phyloP scores from a whole-genome alignment of 768 basidiomycete species.

The Austroboletus eburneus region DNA sequence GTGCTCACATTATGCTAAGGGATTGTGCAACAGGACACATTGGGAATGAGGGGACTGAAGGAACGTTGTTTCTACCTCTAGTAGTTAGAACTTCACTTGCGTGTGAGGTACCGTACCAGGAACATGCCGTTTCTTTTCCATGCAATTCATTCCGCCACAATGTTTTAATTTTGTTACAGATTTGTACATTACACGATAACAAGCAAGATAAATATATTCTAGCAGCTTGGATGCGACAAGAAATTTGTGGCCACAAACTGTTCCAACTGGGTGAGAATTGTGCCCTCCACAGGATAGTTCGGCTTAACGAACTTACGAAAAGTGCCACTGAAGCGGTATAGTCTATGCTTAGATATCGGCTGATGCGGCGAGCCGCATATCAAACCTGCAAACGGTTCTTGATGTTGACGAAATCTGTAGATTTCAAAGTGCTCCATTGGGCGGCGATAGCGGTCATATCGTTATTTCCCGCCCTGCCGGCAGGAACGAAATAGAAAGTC shows the following conservation, averaged over 20 bases:
- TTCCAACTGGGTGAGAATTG: background rate
- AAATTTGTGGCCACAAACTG: slow-evolving; percentile 1
- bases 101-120: too few relatives aligned
- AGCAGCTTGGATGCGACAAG: slow-evolving; percentile 6
- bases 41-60: slow-evolving; percentile 78
- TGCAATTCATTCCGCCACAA: too few relatives aligned
- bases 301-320: slow-evolving; percentile 11
- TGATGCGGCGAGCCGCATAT: too few relatives aligned
- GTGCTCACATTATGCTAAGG: slow-evolving; percentile 5
- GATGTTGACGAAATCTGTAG: slow-evolving; percentile 50
- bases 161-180: background rate
- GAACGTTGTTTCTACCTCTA: slow-evolving; percentile 80
- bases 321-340: slow-evolving; percentile 17
- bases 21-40: slow-evolving; percentile 48
- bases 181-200: slow-evolving; percentile 17
- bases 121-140: too few relatives aligned
- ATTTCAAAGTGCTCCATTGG: slow-evolving; percentile 46
- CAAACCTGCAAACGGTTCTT: slow-evolving; percentile 54
- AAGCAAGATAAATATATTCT: slow-evolving; percentile 4
- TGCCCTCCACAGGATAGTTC: background rate
- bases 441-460: slow-evolving; percentile 50
- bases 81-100: too few relatives aligned
- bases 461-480: slow-evolving; percentile 47
- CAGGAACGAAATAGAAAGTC: slow-evolving; percentile 1
- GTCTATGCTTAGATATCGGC: slow-evolving; percentile 11